These are phyloP conservation scores for Syzygium oleosum DNA, from an alignment of 345 rosid genomes.

Conservation along the genomic window DNA sequence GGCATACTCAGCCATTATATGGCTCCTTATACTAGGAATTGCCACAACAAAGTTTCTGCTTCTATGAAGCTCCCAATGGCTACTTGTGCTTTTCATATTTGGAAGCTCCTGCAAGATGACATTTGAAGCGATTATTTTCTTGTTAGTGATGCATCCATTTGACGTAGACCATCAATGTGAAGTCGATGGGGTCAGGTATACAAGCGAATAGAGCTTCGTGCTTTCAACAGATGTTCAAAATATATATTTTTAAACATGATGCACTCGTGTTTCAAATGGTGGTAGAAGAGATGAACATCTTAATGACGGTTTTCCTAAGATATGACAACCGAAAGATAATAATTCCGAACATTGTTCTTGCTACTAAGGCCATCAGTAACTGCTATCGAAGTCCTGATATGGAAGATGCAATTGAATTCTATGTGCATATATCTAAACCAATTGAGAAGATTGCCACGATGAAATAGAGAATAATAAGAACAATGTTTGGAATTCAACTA, in stretches of 20 bases:
- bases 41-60: not conserved
- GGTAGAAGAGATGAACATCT: constrained; percentile 35
- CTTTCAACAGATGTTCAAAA: not conserved
- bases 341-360: constrained; percentile 21
- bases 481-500: constrained; percentile 16
- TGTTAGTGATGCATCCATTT: constrained; percentile 30
- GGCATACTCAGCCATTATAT: constrained; percentile 13
- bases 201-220: not conserved
- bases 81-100: constrained; percentile 22
- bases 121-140: too few species aligned
- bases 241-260: not conserved
- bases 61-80: constrained; percentile 15
- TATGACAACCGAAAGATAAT: constrained; percentile 24
- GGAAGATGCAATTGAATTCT: constrained; percentile 36
- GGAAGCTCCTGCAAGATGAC: constrained; percentile 7
- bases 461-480: constrained; percentile 20
- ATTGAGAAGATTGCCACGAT: constrained; percentile 23
- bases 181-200: constrained; percentile 26
- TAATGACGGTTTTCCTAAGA: constrained; percentile 26
- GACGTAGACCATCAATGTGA: constrained; percentile 36
- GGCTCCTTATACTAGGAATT: constrained; percentile 24
- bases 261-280: constrained; percentile 12
- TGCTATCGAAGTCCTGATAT: constrained; percentile 29
- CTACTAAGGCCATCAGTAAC: not conserved
- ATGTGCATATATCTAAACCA: constrained; percentile 17